phyloP scores from a whole-genome alignment of 352 stramenopile species.

The Aphanomyces stellatus region DNA sequence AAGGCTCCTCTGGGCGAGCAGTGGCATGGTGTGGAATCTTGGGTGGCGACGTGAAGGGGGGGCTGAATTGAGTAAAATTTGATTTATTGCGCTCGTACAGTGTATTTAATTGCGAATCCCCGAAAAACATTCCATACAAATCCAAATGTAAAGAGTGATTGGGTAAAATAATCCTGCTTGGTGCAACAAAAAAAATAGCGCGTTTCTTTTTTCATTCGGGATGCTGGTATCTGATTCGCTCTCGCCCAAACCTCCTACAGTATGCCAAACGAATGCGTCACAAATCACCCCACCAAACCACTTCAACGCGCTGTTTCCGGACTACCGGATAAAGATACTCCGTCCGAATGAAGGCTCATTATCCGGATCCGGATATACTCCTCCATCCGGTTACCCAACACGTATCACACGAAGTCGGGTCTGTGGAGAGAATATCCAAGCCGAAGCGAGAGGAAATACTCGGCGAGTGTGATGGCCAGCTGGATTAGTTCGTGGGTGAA shows the following conservation, averaged over 20 bases:
- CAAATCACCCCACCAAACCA: too few species aligned
- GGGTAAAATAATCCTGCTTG: too few species aligned
- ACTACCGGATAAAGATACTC: background rate
- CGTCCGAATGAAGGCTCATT: background rate
- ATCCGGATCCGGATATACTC: too few species aligned
- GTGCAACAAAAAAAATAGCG: background rate
- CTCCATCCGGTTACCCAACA: too few species aligned
- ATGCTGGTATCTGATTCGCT: too few species aligned
- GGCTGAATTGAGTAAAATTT: background rate
- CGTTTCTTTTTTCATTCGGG: background rate
- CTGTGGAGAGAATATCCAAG: background rate
- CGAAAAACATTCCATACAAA: background rate
- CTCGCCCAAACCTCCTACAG: too few species aligned
- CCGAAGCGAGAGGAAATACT: background rate
- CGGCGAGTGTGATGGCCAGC: background rate
- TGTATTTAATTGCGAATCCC: background rate
- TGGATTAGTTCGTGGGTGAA: slow-evolving; percentile 16
- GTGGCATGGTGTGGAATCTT: background rate
- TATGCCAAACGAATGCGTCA: too few species aligned
- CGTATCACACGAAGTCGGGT: background rate
- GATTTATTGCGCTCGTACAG: background rate
- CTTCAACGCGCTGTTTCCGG: too few species aligned
- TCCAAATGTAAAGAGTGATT: background rate
- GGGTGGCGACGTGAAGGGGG: background rate
- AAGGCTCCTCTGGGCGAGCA: too few species aligned